A percentile compares a stretch with the other conserved stretches of the same genome.
These are phyloP conservation scores for Heliocybe sulcata DNA, from an alignment of 1,284 basidiomycete genomes.

Conservation along the genomic window DNA sequence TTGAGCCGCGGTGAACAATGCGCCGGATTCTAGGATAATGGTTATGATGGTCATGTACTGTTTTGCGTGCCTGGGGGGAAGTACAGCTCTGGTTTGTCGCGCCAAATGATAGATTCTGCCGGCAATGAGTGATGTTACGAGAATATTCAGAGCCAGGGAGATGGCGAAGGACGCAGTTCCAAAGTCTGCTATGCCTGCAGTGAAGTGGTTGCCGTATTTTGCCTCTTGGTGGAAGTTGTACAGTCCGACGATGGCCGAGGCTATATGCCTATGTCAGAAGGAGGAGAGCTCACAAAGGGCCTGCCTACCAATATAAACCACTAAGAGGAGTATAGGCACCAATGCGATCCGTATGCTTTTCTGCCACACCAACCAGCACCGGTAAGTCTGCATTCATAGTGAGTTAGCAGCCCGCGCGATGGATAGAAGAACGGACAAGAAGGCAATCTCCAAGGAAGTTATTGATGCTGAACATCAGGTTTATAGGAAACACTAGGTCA, in stretches of 20 bases:
- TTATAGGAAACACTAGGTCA: not conserved
- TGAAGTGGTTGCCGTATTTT: not conserved
- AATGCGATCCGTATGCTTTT: not conserved
- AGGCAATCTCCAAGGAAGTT: not conserved
- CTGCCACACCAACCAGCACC: not conserved
- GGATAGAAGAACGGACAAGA: not conserved
- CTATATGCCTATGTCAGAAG: not conserved
- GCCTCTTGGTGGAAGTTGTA: not conserved
- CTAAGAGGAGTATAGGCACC: not conserved
- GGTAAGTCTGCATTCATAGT: not conserved
- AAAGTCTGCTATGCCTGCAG: not conserved
- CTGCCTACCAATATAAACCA: not conserved
- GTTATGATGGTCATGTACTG: not conserved
- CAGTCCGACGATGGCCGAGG: not conserved
- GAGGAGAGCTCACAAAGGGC: not conserved
- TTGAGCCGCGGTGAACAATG: not conserved
- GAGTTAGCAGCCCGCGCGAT: not conserved
- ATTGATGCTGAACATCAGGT: not conserved
- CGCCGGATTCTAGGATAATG: not conserved
- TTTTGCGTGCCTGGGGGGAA: not conserved
- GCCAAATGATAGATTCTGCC: constrained; percentile 24
- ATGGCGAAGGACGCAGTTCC: not conserved
- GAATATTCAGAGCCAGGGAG: constrained; percentile 17
- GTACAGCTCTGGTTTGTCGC: not conserved
- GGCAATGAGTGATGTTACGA: constrained; percentile 31